Percentiles rank a stretch among this genome's conserved stretches.
Evolutionary conservation across 768 basidiomycete species (phyloP).

Genomic region (Chiua virens): DNA sequence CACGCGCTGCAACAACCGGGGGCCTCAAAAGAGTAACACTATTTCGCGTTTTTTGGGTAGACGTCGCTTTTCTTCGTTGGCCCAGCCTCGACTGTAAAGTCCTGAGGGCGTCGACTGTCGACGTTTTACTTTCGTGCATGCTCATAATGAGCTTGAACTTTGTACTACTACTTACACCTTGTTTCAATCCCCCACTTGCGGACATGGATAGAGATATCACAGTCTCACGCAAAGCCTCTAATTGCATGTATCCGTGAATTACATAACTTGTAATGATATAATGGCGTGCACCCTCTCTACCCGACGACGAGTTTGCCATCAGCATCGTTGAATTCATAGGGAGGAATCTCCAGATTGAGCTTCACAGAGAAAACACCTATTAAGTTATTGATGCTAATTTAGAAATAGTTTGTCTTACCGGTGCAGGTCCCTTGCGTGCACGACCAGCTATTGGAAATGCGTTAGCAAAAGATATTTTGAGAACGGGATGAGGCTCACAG

Average conservation of each 20-base stretch:
- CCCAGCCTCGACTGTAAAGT: neutral
- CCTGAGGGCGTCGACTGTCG: no score
- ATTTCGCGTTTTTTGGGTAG: constrained; percentile 24
- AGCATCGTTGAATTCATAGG: constrained; percentile 82
- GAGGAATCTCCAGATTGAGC: constrained; percentile 94
- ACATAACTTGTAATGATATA: constrained; percentile 18
- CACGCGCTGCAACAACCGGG: constrained; percentile 8
- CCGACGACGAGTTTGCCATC: constrained; percentile 88
- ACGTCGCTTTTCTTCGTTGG: constrained; percentile 7
- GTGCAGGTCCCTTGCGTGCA: constrained; percentile 94
- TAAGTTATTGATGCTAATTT: constrained; percentile 1
- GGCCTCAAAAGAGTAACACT: constrained; percentile 9
- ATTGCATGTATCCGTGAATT: constrained; percentile 19
- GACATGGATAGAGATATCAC: neutral
- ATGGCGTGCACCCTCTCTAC: constrained; percentile 35
- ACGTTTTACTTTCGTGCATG: no score
- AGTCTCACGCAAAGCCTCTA: constrained; percentile 20
- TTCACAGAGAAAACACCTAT: constrained; percentile 28
- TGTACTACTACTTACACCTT: neutral
- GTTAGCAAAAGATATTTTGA: constrained; percentile 7
- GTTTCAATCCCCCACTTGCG: neutral
- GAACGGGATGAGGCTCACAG: constrained; percentile 50
- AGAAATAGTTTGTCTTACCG: constrained; percentile 50
- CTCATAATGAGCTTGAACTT: no score
- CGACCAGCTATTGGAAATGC: constrained; percentile 68